phyloP scores from a whole-genome alignment of 768 basidiomycete genomes.

The Kondoa malvinella region DNA sequence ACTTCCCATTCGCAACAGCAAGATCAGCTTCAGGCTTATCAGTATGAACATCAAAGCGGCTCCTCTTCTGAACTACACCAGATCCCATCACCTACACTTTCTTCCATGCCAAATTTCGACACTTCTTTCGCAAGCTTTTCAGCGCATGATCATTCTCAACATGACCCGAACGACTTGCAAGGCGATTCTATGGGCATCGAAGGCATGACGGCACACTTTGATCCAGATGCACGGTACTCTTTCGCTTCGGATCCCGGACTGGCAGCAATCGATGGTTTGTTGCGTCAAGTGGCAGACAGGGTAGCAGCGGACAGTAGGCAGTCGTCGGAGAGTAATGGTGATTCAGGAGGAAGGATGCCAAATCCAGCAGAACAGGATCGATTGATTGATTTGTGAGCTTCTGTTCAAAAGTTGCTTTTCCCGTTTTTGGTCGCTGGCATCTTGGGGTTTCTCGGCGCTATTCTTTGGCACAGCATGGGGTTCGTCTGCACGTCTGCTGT shows the following conservation, averaged over 20 bases:
- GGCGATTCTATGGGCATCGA: background rate
- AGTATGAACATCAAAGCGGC: background rate
- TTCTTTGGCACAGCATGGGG: background rate
- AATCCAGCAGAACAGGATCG: background rate
- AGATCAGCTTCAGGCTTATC: background rate
- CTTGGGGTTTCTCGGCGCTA: background rate
- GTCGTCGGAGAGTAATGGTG: background rate
- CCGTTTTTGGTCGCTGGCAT: background rate
- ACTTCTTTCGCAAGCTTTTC: background rate
- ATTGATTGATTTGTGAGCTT: background rate
- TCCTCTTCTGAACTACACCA: background rate
- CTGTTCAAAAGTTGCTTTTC: background rate
- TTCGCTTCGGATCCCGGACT: background rate
- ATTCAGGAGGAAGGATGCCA: background rate
- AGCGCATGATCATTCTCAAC: background rate
- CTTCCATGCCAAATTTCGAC: constrained; percentile 1
- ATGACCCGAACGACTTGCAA: background rate
- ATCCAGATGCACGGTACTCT: background rate
- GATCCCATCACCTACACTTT: too few species aligned
- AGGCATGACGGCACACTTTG: background rate
- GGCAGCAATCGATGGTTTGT: background rate
- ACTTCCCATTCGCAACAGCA: background rate
- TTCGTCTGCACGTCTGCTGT: background rate
- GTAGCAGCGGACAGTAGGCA: background rate
- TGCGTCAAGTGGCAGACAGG: background rate